These are phyloP conservation scores for Sanghuangporus sanghuang DNA, from an alignment of 1,284 basidiomycete species.

Conservation along the genomic window DNA sequence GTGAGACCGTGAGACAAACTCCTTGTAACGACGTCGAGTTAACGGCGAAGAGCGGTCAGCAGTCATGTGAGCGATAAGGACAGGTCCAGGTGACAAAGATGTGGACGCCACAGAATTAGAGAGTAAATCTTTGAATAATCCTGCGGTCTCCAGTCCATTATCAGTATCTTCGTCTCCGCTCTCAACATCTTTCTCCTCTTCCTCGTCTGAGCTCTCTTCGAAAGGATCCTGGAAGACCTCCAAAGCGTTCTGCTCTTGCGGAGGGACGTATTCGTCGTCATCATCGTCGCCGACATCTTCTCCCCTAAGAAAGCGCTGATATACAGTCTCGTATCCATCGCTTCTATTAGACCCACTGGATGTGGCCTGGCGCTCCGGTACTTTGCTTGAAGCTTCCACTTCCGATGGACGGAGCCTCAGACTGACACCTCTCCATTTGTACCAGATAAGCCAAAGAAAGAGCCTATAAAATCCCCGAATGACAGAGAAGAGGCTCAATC, in stretches of 20 bases:
- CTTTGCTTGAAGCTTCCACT: not conserved
- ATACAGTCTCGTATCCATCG: slow-evolving; percentile 33
- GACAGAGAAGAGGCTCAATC: slow-evolving; percentile 10
- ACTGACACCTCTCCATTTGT: slow-evolving; percentile 12
- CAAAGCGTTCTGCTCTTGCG: slow-evolving; percentile 10
- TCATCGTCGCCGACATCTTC: slow-evolving; percentile 61
- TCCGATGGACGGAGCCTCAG: slow-evolving; percentile 19
- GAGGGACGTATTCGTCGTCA: slow-evolving; percentile 45
- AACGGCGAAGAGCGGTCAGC: slow-evolving; percentile 36
- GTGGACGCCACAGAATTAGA: slow-evolving; percentile 25
- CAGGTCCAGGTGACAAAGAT: slow-evolving; percentile 32
- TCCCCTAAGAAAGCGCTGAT: slow-evolving; percentile 56
- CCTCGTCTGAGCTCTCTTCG: slow-evolving; percentile 21
- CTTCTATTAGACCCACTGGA: slow-evolving; percentile 1
- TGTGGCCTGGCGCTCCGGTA: not conserved
- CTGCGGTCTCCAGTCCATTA: slow-evolving; percentile 31
- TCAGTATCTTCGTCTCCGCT: slow-evolving; percentile 22
- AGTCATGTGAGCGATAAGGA: slow-evolving; percentile 47
- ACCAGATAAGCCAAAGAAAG: slow-evolving; percentile 15
- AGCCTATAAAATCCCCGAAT: slow-evolving; percentile 9
- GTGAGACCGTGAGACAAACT: slow-evolving; percentile 27
- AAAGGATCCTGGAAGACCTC: slow-evolving; percentile 15
- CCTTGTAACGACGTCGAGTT: slow-evolving; percentile 41
- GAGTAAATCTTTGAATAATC: slow-evolving; percentile 39
- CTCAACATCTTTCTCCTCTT: slow-evolving; percentile 21